Evolutionary conservation across 129 eudicot species (phyloP), one percentile per base, ranked within the genome.

Genomic region (Helichrysum umbraculigerum): DNA sequence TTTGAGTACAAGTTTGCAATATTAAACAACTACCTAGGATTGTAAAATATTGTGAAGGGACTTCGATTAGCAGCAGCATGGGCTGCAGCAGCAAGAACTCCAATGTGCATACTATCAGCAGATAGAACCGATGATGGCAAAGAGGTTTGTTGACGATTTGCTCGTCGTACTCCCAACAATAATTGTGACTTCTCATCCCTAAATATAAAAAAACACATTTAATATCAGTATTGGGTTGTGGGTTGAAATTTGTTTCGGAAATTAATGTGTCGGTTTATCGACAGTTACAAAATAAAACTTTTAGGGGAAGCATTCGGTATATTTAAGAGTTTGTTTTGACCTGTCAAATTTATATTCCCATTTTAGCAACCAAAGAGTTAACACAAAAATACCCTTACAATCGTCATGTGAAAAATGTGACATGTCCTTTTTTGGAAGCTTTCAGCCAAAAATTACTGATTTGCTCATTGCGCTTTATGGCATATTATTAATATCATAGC

Each of bases 51-150:
- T 1, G 97, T 89, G 58, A 95, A 95, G 5, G 97, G 86, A 58
- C 87, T 95, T 80, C 96, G 79, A 72, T 86, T 95, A 75, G 97
- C 92, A 66, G 97, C 90, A 72, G 99, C 97, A 86, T 95, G 97
- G 71, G 99, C 97, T 19, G 99, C 99, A 62, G 99, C 99, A 78
- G 99, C 99, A 87, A 95, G 99, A 59, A 95, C 97, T 72, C 99
- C 99, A 28, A 95, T 95, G 85, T 91, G 99, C 99, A 95, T 95
- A 83, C 99, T 95, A 80, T 95, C 99, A 60, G 99, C 99, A 30
- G 99, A 95, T 63, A 95, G 82, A 76, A 95, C 99, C 4, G 99
- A 95, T 60, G 99, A 95, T 29, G 99, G 99, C 78, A 91, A 78
- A 61, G 99, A 78, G 37, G 99, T 82, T 82, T 89, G 96, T 83